Conservation (phyloP, 495 filamentous ascomycete genomes). For the Penicillium taxi region DNA sequence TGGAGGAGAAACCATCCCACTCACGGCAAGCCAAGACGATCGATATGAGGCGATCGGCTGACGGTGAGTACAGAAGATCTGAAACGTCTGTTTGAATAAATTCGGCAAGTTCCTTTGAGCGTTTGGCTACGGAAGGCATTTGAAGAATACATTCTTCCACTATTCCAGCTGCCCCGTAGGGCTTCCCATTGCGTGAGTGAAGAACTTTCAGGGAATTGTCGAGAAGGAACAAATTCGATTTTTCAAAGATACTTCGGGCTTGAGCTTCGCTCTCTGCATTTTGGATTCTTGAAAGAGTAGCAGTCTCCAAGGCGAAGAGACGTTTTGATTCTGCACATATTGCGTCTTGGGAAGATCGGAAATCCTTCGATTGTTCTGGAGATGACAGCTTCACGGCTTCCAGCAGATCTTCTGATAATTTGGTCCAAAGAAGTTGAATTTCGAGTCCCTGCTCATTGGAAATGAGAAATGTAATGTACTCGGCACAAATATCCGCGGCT, state of each 20-base stretch:
- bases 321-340: slow-evolving; percentile 53
- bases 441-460: slow-evolving; percentile 19
- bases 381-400: slow-evolving; percentile 59
- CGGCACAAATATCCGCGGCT: slow-evolving; percentile 30
- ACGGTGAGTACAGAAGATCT: slow-evolving; percentile 47
- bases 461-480: slow-evolving; percentile 28
- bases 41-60: slow-evolving; percentile 38
- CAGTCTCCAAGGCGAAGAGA: slow-evolving; percentile 52
- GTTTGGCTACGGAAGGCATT: slow-evolving; percentile 33
- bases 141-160: slow-evolving; percentile 43
- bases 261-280: slow-evolving; percentile 19
- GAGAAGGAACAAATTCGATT: slow-evolving; percentile 33
- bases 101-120: slow-evolving; percentile 25
- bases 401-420: slow-evolving; percentile 46
- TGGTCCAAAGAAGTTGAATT: slow-evolving; percentile 45
- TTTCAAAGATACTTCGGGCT: slow-evolving; percentile 19
- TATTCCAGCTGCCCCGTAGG: slow-evolving; percentile 66
- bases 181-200: slow-evolving; percentile 63
- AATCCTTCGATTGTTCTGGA: slow-evolving; percentile 71
- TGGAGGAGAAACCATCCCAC: slow-evolving; percentile 34
- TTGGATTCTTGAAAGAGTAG: slow-evolving; percentile 29
- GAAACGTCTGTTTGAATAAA: slow-evolving; percentile 44
- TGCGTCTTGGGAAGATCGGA: slow-evolving; percentile 57
- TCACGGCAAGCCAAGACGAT: slow-evolving; percentile 33
- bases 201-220: slow-evolving; percentile 43